Evolutionary conservation across 2,329 filamentous ascomycete genomes (phyloP), one percentile per base, ranked within the genome.

Genomic region (Lasiodiplodia sp.): DNA sequence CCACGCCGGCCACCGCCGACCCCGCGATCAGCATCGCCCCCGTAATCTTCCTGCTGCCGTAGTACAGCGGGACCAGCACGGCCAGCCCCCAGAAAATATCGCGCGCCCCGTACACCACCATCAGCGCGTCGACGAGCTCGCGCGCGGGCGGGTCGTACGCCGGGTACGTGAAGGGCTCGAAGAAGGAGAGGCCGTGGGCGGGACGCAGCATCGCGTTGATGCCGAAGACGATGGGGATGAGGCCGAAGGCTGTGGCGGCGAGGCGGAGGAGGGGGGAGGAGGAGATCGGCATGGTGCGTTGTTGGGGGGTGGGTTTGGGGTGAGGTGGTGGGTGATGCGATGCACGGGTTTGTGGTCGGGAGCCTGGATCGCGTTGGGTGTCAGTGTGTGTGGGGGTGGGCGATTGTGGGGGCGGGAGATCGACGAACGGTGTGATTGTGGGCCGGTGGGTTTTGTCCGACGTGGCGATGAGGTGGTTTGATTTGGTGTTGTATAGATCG

Each of bases 31-130:
- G 62, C 2, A 82, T 81, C 76, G 80, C 78, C 0, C 82, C 84
- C 18, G 84, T 71, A 1, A 80, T 77, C 70, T 76, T 80, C 23
- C 77, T 72, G 4, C 75, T 80, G 0, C 83, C 84, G 63, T 74
- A 77, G 51, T 74, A 81, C 1, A 78, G 76, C 0, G 82, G 75
- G 0, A 78, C 74, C 51, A 76, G 78, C 23, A 83, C 78, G 2
- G 81, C 76, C 1, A 78, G 34, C 0, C 82, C 84, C 76, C 86
- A 83, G 76, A 85, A 86, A 18, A 86, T 73, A 69, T 87, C 83
- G 12, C 85, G 79, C 4, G 77, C 79, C 1, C 84, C 84, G 72
- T 85, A 86, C 44, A 86, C 73, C 3, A 78, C 72, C 75, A 85
- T 79, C 10, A 86, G 70, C 63, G 75, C 78, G 69, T 85, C 76